Evolutionary conservation across 139 green algal species (phyloP).

Genomic region (Limnomonas spitsbergensis): DNA sequence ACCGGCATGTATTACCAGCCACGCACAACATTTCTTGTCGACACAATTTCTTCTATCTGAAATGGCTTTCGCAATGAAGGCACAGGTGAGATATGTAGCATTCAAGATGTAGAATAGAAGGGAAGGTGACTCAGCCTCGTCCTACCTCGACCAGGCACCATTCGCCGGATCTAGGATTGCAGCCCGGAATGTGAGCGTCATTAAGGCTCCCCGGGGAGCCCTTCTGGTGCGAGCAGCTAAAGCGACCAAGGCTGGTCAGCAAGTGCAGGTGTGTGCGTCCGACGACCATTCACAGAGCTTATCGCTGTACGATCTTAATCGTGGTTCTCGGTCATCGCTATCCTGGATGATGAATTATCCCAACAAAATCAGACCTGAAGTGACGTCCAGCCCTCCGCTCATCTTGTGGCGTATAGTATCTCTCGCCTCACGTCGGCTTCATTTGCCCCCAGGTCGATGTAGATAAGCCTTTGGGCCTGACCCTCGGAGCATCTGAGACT

Average conservation of each 20-base stretch:
- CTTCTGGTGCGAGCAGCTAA: not conserved
- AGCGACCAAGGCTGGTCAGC: not conserved
- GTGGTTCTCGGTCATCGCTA: not conserved
- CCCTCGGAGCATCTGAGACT: constrained; percentile 59
- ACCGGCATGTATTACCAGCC: no score
- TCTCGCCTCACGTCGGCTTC: not conserved
- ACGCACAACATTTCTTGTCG: no score
- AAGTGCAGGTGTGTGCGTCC: not conserved
- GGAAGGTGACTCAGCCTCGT: not conserved
- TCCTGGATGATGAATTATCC: not conserved
- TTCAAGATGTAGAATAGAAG: not conserved
- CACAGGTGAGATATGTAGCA: not conserved
- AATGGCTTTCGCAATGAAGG: not conserved
- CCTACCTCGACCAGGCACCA: not conserved
- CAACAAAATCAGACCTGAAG: not conserved
- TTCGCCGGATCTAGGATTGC: not conserved
- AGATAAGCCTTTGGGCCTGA: constrained; percentile 87
- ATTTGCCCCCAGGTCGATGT: constrained; percentile 65
- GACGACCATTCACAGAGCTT: not conserved
- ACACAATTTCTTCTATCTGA: no score
- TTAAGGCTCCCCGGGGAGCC: not conserved
- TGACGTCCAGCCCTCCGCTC: not conserved
- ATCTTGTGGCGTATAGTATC: not conserved
- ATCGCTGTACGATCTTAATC: not conserved
- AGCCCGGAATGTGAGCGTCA: not conserved